These are phyloP conservation scores for Leccinum subgranulosum DNA, from an alignment of 768 basidiomycete species.

Conservation along the genomic window DNA sequence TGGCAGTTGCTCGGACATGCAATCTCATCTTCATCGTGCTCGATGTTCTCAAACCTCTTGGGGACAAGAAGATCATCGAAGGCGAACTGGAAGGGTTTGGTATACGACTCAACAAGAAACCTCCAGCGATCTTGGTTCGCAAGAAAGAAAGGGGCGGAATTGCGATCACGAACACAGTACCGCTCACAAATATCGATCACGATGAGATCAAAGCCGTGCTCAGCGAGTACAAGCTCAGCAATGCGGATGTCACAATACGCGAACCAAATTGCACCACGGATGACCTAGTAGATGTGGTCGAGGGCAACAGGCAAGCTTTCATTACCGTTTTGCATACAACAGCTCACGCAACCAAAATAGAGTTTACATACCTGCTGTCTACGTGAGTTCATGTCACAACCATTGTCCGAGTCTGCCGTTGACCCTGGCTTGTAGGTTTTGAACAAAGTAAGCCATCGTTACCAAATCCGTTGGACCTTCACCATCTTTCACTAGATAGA, in stretches of 20 bases:
- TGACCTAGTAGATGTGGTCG: constrained; percentile 95
- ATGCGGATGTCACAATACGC: constrained; percentile 89
- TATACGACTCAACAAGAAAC: constrained; percentile 92
- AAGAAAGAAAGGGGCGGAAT: constrained; percentile 90
- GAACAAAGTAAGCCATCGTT: constrained; percentile 61
- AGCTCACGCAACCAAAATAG: constrained; percentile 36
- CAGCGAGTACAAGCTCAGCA: constrained; percentile 88
- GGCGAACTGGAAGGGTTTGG: constrained; percentile 97
- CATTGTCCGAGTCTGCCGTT: not conserved
- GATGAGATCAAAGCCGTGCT: constrained; percentile 95
- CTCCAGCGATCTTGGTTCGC: constrained; percentile 80
- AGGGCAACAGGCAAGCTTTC: constrained; percentile 74
- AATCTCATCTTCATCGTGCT: constrained; percentile 98
- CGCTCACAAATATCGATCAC: constrained; percentile 91
- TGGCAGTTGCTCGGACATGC: constrained; percentile 90
- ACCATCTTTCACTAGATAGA: constrained; percentile 62
- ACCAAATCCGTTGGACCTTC: not conserved
- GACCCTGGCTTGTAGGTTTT: constrained; percentile 48
- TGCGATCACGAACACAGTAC: constrained; percentile 94
- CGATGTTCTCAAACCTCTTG: constrained; percentile 97
- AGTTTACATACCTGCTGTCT: constrained; percentile 91
- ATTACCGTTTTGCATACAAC: not conserved
- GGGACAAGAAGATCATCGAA: constrained; percentile 91
- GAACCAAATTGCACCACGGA: constrained; percentile 91
- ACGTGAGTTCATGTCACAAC: constrained; percentile 47